A percentile compares a stretch with the other conserved stretches of the same genome.
Evolutionary conservation across 2,329 filamentous ascomycete species (phyloP).

Genomic region (Lachnellula subtilissima): DNA sequence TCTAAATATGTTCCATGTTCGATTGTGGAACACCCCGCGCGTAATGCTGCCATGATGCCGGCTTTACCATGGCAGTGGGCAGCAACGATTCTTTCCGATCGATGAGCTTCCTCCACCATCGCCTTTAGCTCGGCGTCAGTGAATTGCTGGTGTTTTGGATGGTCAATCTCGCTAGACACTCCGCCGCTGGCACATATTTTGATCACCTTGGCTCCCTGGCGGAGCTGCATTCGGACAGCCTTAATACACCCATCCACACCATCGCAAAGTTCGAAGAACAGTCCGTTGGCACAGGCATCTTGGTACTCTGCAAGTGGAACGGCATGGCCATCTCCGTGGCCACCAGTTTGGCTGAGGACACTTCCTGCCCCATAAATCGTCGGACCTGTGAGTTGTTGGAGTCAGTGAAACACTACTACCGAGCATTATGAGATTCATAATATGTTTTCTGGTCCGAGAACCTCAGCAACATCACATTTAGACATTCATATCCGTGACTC

Average conservation of each 20-base stretch:
- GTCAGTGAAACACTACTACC: no score
- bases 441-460: no score
- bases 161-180: not conserved
- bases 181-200: not conserved
- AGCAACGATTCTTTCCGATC: not conserved
- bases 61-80: not conserved
- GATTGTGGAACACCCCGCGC: not conserved
- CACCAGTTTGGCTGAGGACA: not conserved
- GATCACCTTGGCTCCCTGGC: not conserved
- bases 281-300: not conserved
- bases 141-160: not conserved
- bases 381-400: not conserved
- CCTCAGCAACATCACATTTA: no score
- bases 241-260: not conserved
- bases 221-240: not conserved
- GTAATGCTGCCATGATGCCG: not conserved
- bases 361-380: not conserved
- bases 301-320: not conserved
- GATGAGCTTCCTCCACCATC: not conserved
- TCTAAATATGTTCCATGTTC: not conserved
- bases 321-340: not conserved
- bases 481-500: no score
- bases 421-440: no score
- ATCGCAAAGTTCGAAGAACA: not conserved
- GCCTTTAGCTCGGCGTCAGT: not conserved